phyloP scores from a whole-genome alignment of 2,329 filamentous ascomycete genomes.

The Helotiales sp. region DNA sequence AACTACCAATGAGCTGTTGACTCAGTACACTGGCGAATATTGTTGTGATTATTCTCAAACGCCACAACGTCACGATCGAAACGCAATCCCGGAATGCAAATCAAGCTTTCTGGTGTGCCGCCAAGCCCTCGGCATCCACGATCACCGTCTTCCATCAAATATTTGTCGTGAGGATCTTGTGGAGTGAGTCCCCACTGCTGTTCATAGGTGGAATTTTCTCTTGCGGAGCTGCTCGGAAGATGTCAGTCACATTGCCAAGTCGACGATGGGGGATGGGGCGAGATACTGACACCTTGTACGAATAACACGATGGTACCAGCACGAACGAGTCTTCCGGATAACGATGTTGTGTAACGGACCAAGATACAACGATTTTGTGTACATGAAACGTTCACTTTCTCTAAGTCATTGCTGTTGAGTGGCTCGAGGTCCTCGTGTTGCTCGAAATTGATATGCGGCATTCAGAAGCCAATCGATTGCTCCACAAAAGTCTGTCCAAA shows the following conservation, averaged over 20 bases:
- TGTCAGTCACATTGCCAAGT: background rate
- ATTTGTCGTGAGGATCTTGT: background rate
- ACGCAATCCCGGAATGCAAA: background rate
- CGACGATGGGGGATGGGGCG: background rate
- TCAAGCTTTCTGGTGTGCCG: background rate
- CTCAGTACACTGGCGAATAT: background rate
- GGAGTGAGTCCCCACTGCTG: background rate
- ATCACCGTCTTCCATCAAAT: background rate
- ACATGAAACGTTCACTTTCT: no score
- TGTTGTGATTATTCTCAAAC: background rate
- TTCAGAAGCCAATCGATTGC: no score
- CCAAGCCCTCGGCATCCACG: background rate
- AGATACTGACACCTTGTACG: background rate
- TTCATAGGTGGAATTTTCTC: background rate
- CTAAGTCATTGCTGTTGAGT: background rate
- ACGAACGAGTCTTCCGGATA: background rate
- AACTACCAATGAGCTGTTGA: background rate
- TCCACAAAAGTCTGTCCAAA: no score
- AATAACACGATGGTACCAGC: background rate
- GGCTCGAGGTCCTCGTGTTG: no score
- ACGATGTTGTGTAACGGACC: background rate
- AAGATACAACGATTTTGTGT: background rate
- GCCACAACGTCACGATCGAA: background rate
- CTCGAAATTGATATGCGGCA: no score
- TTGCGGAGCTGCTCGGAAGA: background rate